Base-by-base conservation (phyloP, 2,329 filamentous ascomycete genomes). In the Monosporascus sp. region DNA sequence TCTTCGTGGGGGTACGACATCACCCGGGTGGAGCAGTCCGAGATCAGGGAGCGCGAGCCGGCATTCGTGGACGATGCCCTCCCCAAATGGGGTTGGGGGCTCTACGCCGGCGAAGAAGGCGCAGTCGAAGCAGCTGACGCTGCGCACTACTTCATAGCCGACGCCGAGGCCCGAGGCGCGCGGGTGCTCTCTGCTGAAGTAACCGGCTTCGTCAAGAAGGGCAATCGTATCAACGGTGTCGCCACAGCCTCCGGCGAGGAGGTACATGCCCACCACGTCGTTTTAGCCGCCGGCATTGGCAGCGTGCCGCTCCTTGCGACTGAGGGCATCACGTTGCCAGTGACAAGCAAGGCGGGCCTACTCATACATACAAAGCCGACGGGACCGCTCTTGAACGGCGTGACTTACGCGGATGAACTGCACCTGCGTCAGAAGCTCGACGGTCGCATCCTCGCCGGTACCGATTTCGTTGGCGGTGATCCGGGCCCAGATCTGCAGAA, bases 361-460 rank as follows among this genome's bases (percentile, higher is more conserved):
- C 61, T 69, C n/a, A 59, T 67, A 44, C 64, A 68, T 60, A 59
- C 65, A 1, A 58, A 59, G 48, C 67, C 67, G 5, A 43, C 55
- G 9, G 48, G 20, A 9, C 60, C 53, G 1, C 37, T 65, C 5
- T 50, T 67, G 3, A 55, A 60, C 20, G 61, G 56, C 3, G 40
- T 68, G 5, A 54, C 60, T 49, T 62, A 66, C 52, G 58, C 58
- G 18, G 47, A 51, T 9, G 58, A 61, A 6, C 57, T 64, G 1
- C 66, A 69, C 48, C 53, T 68, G 56, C 61, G 66, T 17, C 67
- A 68, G 59, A 68, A 64, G 4, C 49, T 56, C 11, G 59, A 64
- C 24, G 66, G 66, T 9, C 61, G 64, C 24, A 53, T 68, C 43
- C 52, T 62, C 5, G 53, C 61, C 1, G 65, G 66, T 5, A 50